These are phyloP conservation scores for Pholiota conissans DNA, from an alignment of 768 basidiomycete genomes.

Conservation along the genomic window DNA sequence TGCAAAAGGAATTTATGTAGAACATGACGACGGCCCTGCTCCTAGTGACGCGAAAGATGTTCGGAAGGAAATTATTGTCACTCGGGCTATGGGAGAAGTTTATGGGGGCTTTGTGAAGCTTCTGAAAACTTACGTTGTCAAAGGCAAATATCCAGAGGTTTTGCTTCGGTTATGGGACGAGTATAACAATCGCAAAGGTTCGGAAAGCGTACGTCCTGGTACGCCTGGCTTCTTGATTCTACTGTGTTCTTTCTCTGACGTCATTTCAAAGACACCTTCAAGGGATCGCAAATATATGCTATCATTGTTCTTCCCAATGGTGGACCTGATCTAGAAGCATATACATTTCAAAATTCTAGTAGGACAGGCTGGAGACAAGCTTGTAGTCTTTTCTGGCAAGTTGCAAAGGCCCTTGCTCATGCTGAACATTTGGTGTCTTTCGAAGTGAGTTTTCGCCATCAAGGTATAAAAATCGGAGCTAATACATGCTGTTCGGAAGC, in stretches of 20 bases:
- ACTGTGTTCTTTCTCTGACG: conserved; percentile 6
- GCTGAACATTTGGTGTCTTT: conserved; percentile 84
- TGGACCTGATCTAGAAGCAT: conserved; percentile 88
- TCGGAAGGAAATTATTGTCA: conserved; percentile 79
- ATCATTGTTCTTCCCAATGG: conserved; percentile 91
- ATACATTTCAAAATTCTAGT: conserved; percentile 55
- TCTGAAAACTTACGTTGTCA: conserved; percentile 82
- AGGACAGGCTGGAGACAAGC: conserved; percentile 85
- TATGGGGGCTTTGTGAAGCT: conserved; percentile 80
- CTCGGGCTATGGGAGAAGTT: conserved; percentile 72
- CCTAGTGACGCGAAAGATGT: conserved; percentile 75
- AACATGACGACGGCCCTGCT: conserved; percentile 59
- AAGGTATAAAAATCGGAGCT: no score
- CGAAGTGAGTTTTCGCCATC: conserved; percentile 75
- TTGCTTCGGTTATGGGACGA: conserved; percentile 87
- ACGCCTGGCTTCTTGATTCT: conserved; percentile 10
- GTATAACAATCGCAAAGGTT: conserved; percentile 72
- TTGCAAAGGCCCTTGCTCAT: conserved; percentile 69
- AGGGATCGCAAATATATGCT: conserved; percentile 77
- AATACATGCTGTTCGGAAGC: conserved; percentile 46
- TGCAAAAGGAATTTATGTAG: conserved; percentile 10
- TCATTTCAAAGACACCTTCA: conserved; percentile 61
- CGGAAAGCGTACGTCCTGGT: conserved; percentile 88
- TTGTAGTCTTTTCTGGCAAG: conserved; percentile 89
- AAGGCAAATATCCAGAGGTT: conserved; percentile 78